Evolutionary conservation across 441 rosid genomes (phyloP), one percentile per base, ranked within the genome.

Genomic region (Bruguiera hainesii): DNA sequence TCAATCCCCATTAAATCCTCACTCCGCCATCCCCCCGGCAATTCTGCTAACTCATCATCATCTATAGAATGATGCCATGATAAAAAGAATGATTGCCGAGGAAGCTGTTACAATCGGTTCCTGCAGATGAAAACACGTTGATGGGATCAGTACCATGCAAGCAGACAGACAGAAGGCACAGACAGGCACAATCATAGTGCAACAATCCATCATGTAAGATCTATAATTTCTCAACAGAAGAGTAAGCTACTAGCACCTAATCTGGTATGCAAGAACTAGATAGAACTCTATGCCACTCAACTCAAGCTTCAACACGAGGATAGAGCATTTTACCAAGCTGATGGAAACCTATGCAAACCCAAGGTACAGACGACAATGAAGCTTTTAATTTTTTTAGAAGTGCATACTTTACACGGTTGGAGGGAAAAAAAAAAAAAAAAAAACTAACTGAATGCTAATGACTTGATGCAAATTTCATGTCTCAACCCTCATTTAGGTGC

Each of bases 21-120:
- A 30, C 71, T 55, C 48, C 19, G 60, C 13, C 8, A 10, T n/a
- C 52, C 29, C 29, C 29, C 57, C 53, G 3, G 28, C 26, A 56
- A 20, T 50, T 26, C 30, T 30, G 28, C 57, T 37, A 61, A 69
- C 23, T 23, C 23, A 69, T 61, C 31, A 33, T 86, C 70, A 93
- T 68, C 96, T 81, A 75, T 88, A 91, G 66, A 75, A 94, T 0
- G 97, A 85, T 56, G 88, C 96, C 79, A 88, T 61, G 52, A 94
- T 75, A 69, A 70, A 88, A 63, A 94, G 92, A 61, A 80, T 60
- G 49, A 87, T 57, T 9, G 98, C 92, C 2, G 97, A 75, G 2
- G 85, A 71, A 23, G 78, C 53, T 3, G 98, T 94, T 72, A 94
- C 83, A 52, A 91, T 65, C 63, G 86, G 83, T 74, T 91, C 98